phyloP scores from a whole-genome alignment of 2,329 filamentous ascomycete genomes.

The Ophiostoma tasmaniense region DNA sequence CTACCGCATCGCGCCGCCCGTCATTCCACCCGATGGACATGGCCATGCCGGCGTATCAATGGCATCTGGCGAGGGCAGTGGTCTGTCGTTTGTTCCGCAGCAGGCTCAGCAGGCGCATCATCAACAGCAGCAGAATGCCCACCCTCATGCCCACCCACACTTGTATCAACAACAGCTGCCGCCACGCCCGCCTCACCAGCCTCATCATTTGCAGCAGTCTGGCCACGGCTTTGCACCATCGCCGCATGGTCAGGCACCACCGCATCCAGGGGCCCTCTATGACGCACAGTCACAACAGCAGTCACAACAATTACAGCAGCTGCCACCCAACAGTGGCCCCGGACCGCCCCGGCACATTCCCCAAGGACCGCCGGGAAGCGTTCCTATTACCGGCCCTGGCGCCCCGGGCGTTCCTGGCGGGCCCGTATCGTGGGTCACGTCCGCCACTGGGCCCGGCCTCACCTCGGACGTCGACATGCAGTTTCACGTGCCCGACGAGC shows the following conservation, averaged over 20 bases:
- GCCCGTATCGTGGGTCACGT: neutral
- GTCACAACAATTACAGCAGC: neutral
- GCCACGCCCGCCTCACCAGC: slow-evolving; percentile 3
- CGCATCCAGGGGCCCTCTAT: neutral
- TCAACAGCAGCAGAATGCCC: neutral
- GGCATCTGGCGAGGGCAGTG: neutral
- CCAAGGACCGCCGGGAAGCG: neutral
- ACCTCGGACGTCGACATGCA: slow-evolving; percentile 13
- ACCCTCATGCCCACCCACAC: neutral
- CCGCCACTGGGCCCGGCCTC: neutral
- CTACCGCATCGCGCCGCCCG: neutral
- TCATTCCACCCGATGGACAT: neutral
- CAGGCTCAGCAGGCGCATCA: neutral
- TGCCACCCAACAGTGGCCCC: neutral
- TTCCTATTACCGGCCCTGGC: neutral
- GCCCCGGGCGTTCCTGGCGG: neutral
- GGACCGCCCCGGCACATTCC: neutral
- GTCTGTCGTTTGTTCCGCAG: neutral
- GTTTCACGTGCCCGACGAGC: slow-evolving; percentile 13
- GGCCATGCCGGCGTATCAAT: neutral
- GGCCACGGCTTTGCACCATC: neutral
- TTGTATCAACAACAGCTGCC: neutral
- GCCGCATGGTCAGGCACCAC: neutral
- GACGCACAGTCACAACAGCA: neutral
- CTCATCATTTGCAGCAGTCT: neutral